Evolutionary conservation across 2,329 filamentous ascomycete species (phyloP), one percentile per base, ranked within the genome.

Genomic region (Calonectria ilicicola): DNA sequence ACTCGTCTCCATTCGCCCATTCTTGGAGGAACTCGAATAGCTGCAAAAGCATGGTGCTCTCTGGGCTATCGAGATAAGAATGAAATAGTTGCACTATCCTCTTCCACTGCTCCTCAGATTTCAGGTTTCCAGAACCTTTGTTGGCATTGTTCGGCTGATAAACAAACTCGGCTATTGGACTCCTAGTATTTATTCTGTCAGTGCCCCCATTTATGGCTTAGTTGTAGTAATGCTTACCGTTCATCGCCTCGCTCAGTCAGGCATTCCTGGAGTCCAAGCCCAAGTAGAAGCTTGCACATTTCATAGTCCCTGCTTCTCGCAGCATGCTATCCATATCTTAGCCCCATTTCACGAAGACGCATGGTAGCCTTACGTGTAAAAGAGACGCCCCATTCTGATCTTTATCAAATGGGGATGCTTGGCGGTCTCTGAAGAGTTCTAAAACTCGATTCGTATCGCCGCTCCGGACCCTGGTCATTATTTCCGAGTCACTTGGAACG

Each of bases 351-450:
- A n/a, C n/a, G n/a, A n/a, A n/a, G n/a, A n/a, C n/a, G n/a, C n/a
- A n/a, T n/a, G n/a, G n/a, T n/a, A n/a, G n/a, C n/a, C 65, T 35
- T 21, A 81, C 80, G 44, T 77, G 65, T 32, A 80, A 35, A 0
- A 81, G 68, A 0, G 77, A 77, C 0, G 15, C 0, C 0, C 79
- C 80, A 1, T 19, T 0, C 0, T n/a, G 6, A n/a, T 73, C 68
- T 10, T 58, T 75, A n/a, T 81, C 80, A 19, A 78, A 81, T 0
- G 78, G 79, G 0, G 80, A 81, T 14, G 80, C 80, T 27, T 75
- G 7, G 2, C 72, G 73, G 0, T 14, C 26, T 1, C 8, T 47
- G 23, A 81, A 80, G 2, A 81, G 67, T 5, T 81, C 56, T 2
- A 75, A n/a, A 5, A 81, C 70, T 0, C 80, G 75, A 10, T 3